Evolutionary conservation across 2,329 filamentous ascomycete species (phyloP), one percentile per base, ranked within the genome.

Genomic region (Colletotrichum sidae): DNA sequence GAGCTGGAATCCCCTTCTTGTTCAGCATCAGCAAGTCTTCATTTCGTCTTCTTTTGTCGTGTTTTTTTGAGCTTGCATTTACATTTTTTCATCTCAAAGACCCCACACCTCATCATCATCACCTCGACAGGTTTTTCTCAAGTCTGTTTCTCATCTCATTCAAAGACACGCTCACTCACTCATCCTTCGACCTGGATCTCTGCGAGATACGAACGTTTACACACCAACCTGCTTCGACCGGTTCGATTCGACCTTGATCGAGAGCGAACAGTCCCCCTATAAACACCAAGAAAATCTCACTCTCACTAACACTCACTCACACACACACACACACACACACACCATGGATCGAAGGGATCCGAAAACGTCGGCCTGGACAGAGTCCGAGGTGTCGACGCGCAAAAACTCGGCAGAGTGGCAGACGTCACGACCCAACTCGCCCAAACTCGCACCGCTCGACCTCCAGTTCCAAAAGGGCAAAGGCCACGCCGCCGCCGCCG

Each of bases 321-420:
- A 39, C 35, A 55, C 25, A 34, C 8, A 39, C 44, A 39, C 35
- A 50, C 52, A 38, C 52, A 55, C 37, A 46, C 39, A 35, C 58
- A 56, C 37, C 15, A 66, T 66, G 63, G 63, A 66, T 53, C 58
- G 41, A 35, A 62, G 59, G 38, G 52, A 57, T 37, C 64, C 64
- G 35, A 57, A 10, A 11, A 37, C 50, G 38, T 67, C 64, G 38
- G 54, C 64, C 38, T 67, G 64, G 64, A 64, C 64, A 15, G 64
- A 67, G 33, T 65, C 60, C 15, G 54, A 51, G 41, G 49, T 64
- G 60, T 67, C 64, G 44, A 67, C 64, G 37, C 64, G 64, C 60
- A 67, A 60, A 51, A 65, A 67, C 60, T 67, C 64, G 13, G 25
- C 49, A 39, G 64, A 66, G 11, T 66, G 63, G 63, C 63, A 66